Conservation (phyloP, 2,329 filamentous ascomycete genomes). For the Ascochyta pisi region DNA sequence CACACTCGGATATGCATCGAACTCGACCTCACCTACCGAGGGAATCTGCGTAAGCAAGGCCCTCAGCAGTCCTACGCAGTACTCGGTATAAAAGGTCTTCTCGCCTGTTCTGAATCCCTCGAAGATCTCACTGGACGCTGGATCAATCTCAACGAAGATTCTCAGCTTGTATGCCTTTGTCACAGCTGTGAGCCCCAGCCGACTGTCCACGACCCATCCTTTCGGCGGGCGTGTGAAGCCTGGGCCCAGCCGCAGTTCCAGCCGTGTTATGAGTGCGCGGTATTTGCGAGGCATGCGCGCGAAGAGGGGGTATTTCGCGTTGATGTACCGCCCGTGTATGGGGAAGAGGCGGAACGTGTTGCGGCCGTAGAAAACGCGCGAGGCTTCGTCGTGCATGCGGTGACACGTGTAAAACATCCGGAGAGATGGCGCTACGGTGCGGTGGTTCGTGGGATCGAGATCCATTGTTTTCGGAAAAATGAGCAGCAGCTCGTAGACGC, state of each 20-base stretch:
- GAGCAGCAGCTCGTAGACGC: constrained; percentile 57
- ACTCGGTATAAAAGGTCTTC: constrained; percentile 71
- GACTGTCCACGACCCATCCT: constrained; percentile 72
- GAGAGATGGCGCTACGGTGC: constrained; percentile 64
- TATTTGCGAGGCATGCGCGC: constrained; percentile 68
- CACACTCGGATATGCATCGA: constrained; percentile 73
- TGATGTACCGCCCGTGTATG: constrained; percentile 66
- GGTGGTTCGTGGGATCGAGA: constrained; percentile 71
- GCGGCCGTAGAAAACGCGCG: constrained; percentile 58
- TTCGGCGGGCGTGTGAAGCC: constrained; percentile 74
- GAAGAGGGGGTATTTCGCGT: constrained; percentile 75
- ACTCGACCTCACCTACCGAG: constrained; percentile 65
- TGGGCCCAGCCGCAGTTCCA: constrained; percentile 75
- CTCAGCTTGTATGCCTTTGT: constrained; percentile 64
- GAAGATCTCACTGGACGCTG: constrained; percentile 68
- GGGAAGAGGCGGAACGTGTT: constrained; percentile 63
- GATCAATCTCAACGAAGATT: constrained; percentile 76
- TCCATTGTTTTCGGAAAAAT: constrained; percentile 65
- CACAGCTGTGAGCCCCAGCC: constrained; percentile 70
- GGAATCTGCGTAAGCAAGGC: constrained; percentile 65
- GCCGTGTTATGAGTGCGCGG: constrained; percentile 64
- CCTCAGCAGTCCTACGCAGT: constrained; percentile 65
- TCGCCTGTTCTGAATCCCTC: constrained; percentile 70
- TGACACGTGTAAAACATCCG: constrained; percentile 70
- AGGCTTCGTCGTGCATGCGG: constrained; percentile 59